Evolutionary conservation across 345 rosid species (phyloP), one percentile per base, ranked within the genome.

Genomic region (Nasturtium officinale): DNA sequence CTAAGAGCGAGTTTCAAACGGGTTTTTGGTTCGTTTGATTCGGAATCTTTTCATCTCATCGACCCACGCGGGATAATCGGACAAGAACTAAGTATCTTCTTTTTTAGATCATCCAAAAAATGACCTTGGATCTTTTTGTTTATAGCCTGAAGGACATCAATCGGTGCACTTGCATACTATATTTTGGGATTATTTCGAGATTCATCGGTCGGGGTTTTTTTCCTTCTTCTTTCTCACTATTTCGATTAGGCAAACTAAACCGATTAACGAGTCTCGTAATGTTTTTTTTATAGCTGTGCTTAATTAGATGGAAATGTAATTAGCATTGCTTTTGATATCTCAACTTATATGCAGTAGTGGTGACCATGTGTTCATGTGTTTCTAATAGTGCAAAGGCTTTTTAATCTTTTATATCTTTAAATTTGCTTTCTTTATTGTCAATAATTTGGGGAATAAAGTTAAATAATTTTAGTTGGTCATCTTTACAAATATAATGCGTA

Each of bases 71-170:
- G 91, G 21, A 69, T 79, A 52, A 82, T 85, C 5, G 91, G 91
- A 43, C 93, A 90, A 78, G 93, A 90, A 73, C 80, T 90, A 25
- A 88, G 96, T 61, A 78, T 90, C 58, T 87, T 85, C 86, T 78
- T 90, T 77, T 67, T 76, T 45, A 83, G 91, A 26, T 87, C 83
- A 4, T 37, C 65, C 29, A 8, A 47, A 56, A 60, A 18, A 9
- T 63, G 62, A 42, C 38, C 9, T 56, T 56, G 26, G 56, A 72
- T 30, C 37, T 25, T 38, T 51, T 55, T 45, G 29, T 37, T 54
- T 66, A 52, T 65, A 46, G 53, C 57, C 21, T 43, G 33, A 56
- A 42, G 21, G 53, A 64, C 11, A 74, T 57, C 53, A 25, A 18
- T 28, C 33, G 33, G 35, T 66, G 67, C 78, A 58, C 51, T 61